phyloP scores from a whole-genome alignment of 768 basidiomycete genomes.

The Pleurotus tuoliensis region DNA sequence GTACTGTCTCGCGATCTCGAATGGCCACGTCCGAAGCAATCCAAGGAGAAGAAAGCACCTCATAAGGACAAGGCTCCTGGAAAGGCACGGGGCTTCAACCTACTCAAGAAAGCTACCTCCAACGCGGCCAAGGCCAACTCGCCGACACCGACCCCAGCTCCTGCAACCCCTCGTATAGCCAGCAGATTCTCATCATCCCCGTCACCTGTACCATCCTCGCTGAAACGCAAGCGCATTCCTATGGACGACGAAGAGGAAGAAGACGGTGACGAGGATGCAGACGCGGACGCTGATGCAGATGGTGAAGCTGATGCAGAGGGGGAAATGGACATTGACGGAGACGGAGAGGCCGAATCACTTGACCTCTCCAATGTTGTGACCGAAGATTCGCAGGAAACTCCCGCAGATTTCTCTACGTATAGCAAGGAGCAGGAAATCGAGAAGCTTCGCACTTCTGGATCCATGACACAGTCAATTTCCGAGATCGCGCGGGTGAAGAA shows the following conservation, averaged over 20 bases:
- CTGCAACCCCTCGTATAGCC: conserved; percentile 36
- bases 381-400: conserved; percentile 34
- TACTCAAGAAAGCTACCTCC: conserved; percentile 67
- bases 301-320: conserved; percentile 59
- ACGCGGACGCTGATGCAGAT: conserved; percentile 52
- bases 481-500: conserved; percentile 99
- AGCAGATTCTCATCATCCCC: conserved; percentile 44
- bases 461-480: conserved; percentile 98
- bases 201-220: conserved; percentile 46
- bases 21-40: conserved; percentile 88
- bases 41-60: conserved; percentile 50
- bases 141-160: conserved; percentile 56
- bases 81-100: conserved; percentile 54
- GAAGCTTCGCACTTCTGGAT: conserved; percentile 94
- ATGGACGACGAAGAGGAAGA: conserved; percentile 67
- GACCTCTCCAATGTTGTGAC: conserved; percentile 52
- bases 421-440: conserved; percentile 99
- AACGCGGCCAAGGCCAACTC: conserved; percentile 60
- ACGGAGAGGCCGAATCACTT: conserved; percentile 68
- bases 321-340: conserved; percentile 74
- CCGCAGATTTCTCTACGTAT: conserved; percentile 59
- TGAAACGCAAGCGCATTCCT: conserved; percentile 62
- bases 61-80: conserved; percentile 55
- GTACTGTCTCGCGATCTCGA: conserved; percentile 84
- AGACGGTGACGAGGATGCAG: conserved; percentile 50